phyloP scores from a whole-genome alignment of 345 rosid genomes.

The Eucalyptus erythrocorys region DNA sequence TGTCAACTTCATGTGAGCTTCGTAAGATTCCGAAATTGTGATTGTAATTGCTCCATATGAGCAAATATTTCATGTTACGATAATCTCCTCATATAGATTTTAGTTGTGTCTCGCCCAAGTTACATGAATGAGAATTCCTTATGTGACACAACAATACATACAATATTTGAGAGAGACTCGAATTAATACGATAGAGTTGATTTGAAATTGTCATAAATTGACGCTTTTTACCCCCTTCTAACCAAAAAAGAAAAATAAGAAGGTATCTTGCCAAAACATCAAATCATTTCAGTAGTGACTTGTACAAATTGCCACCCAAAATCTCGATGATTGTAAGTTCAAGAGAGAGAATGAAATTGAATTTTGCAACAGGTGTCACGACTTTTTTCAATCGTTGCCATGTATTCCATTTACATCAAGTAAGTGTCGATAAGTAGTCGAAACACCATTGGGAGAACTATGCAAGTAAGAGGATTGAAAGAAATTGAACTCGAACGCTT shows the following conservation, averaged over 20 bases:
- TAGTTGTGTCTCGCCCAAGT: background rate
- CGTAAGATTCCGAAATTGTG: background rate
- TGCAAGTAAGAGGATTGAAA: background rate
- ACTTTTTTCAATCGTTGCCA: background rate
- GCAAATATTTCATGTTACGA: background rate
- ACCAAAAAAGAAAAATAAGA: fast-evolving
- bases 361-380: background rate
- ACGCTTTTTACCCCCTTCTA: fast-evolving
- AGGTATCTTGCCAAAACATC: background rate
- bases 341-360: background rate
- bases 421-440: background rate
- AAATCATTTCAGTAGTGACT: background rate
- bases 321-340: too few species aligned
- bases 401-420: background rate
- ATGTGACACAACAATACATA: background rate
- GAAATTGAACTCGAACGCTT: background rate
- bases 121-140: background rate
- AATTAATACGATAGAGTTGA: fast-evolving
- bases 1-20: background rate
- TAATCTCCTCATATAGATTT: background rate
- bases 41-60: background rate
- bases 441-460: background rate
- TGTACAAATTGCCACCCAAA: background rate
- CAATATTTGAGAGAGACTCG: background rate
- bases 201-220: fast-evolving